Conservation (phyloP, 208 protist species). For the Leishmania lainsoni region DNA sequence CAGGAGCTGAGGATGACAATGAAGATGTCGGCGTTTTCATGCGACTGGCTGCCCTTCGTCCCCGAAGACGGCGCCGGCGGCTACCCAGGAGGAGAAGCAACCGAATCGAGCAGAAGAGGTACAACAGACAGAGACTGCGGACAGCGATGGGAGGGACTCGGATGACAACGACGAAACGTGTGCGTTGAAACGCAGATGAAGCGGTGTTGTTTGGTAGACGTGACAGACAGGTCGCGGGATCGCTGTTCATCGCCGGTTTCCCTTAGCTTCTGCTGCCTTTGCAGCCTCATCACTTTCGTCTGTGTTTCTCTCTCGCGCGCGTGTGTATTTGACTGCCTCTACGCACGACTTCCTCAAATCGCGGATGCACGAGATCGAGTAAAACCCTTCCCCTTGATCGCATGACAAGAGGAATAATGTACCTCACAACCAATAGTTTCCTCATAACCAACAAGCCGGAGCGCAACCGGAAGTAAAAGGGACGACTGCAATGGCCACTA, state of each 20-base stretch:
- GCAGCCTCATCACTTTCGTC: not conserved
- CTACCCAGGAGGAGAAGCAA: not conserved
- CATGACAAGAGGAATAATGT: not conserved
- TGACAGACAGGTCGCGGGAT: not conserved
- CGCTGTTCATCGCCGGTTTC: not conserved
- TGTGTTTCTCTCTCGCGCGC: not conserved
- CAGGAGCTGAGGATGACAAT: slow-evolving; percentile 1
- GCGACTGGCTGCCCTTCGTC: slow-evolving; percentile 23
- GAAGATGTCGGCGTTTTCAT: slow-evolving; percentile 38
- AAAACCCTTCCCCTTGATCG: not conserved
- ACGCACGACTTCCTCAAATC: not conserved
- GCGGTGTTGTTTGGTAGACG: not conserved
- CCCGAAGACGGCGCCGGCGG: not conserved
- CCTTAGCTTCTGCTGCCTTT: not conserved
- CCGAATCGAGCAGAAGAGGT: not conserved
- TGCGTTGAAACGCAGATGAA: not conserved
- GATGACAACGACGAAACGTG: not conserved
- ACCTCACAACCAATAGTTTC: not conserved
- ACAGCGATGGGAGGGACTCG: not conserved
- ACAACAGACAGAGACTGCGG: not conserved
- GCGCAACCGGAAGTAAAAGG: not conserved
- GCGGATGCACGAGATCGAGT: not conserved
- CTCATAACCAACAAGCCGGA: not conserved
- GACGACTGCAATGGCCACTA: not conserved
- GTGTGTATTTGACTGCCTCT: not conserved